Base-by-base conservation (phyloP, 768 basidiomycete genomes). In the Rhizopogon rudus region DNA sequence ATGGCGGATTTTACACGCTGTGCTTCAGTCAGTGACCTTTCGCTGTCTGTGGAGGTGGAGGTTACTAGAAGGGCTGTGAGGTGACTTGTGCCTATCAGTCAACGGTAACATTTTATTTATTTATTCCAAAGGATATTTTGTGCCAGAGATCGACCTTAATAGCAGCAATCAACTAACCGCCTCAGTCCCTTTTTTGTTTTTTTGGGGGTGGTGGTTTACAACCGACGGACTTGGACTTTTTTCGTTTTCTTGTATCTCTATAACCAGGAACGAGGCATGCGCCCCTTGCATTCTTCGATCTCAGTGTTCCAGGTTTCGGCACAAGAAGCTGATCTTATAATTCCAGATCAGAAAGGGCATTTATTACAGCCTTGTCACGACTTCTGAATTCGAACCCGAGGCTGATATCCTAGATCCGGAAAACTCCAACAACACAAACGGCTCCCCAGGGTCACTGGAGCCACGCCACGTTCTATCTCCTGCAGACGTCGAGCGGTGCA, bases 331-430 rank as follows among this genome's bases (percentile, higher is more conserved):
- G 55, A 51, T 35, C 37, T 16, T 40, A 52, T n/a, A 33, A 17
- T 42, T 20, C 13, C 56, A 86, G 85, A 75, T 82, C 52, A 77
- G 77, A 64, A 88, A 87, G 58, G 76, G 80, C 5, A 70, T 88
- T 31, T 75, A 84, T 54, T 90, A 91, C 65, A 79, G 75, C 61
- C 72, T 87, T 29, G 78, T 87, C 57, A 82, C 83, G 2, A 77
- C 75, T 16, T 75, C 78, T 37, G 75, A 87, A 58, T 81, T 86
- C 59, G 81, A 83, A 51, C 71, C 73, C 16, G 70, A 71, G 52
- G 71, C 67, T 16, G 58, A 63, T 14, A 57, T 57, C 50, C 52
- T 55, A 6, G 43, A 54, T 42, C 25, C 56, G 6, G 53, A 53
- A 25, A 52, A 57, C n/a, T 50, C 45, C 48, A 35, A n/a, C 35